These are phyloP conservation scores for Pseudogymnoascus sp. DNA, from an alignment of 2,329 filamentous ascomycete species.

Conservation along the genomic window DNA sequence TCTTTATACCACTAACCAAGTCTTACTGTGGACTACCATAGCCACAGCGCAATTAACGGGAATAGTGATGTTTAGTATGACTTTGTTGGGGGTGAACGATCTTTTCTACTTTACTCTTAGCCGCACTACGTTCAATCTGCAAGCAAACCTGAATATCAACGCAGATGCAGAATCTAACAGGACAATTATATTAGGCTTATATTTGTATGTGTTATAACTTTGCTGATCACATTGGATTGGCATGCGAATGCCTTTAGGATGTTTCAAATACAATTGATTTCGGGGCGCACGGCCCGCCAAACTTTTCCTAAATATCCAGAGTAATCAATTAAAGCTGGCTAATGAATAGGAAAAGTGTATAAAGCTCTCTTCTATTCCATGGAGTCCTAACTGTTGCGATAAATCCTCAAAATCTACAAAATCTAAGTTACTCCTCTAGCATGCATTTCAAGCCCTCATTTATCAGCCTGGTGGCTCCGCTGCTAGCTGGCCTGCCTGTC, in stretches of 20 bases:
- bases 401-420: not conserved
- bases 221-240: not conserved
- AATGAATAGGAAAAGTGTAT: not conserved
- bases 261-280: not conserved
- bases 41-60: too few species aligned
- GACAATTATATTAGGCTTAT: not conserved
- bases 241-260: not conserved
- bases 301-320: not conserved
- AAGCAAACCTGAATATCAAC: not conserved
- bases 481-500: not conserved
- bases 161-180: not conserved
- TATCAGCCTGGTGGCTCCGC: not conserved
- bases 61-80: too few species aligned
- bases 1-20: not conserved
- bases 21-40: too few species aligned
- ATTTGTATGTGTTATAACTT: not conserved
- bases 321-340: not conserved
- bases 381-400: not conserved
- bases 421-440: not conserved
- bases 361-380: not conserved
- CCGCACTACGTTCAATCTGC: not conserved
- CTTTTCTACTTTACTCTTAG: not conserved
- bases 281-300: not conserved
- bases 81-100: not conserved
- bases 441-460: not conserved